Evolutionary conservation across 2,329 filamentous ascomycete species (phyloP).

Genomic region (Clonostachys rhizophaga): DNA sequence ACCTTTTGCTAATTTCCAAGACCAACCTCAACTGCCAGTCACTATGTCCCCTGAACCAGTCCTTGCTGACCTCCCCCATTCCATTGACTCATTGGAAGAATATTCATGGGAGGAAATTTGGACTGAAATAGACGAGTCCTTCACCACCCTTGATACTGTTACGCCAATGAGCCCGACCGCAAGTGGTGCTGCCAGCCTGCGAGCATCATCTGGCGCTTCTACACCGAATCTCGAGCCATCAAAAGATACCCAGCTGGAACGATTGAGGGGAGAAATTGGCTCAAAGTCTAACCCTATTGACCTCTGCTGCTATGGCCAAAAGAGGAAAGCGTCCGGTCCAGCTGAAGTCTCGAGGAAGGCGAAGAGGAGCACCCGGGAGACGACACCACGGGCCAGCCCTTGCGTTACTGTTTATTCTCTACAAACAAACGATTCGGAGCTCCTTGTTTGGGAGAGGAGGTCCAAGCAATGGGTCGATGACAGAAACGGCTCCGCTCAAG

Average conservation of each 20-base stretch:
- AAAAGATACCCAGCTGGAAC: neutral
- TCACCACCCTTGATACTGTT: neutral
- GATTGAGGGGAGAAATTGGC: neutral
- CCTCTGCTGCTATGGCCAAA: neutral
- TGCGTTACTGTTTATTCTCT: too few species aligned
- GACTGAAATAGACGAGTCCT: neutral
- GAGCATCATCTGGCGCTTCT: neutral
- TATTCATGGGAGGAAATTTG: neutral
- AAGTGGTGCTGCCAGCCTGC: neutral
- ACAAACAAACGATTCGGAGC: too few species aligned
- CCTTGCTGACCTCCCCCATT: too few species aligned
- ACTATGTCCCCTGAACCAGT: neutral
- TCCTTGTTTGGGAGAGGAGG: too few species aligned
- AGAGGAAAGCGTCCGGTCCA: neutral
- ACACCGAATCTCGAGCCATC: neutral
- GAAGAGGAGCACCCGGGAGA: neutral
- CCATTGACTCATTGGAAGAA: neutral
- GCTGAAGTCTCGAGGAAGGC: neutral
- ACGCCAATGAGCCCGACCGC: neutral
- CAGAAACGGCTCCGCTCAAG: too few species aligned
- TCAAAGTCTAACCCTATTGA: neutral
- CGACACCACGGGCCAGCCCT: neutral
- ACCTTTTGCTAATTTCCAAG: neutral
- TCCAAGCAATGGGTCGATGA: too few species aligned
- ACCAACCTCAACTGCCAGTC: neutral